Percentiles rank a stretch among this genome's conserved stretches.
Conservation (phyloP, 2,329 filamentous ascomycete genomes). For the Trichoderma arundinaceum region DNA sequence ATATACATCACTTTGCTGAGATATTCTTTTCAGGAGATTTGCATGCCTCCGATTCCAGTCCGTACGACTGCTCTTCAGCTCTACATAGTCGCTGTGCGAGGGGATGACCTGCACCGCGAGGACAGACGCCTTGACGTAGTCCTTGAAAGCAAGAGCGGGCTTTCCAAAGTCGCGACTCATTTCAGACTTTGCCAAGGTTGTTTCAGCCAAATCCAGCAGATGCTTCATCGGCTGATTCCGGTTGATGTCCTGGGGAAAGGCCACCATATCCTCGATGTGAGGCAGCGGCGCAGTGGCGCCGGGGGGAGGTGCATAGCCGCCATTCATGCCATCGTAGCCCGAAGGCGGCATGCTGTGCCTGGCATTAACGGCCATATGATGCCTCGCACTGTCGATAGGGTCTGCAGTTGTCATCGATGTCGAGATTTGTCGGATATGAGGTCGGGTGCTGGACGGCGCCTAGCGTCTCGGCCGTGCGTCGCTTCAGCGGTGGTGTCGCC, state of each 20-base stretch:
- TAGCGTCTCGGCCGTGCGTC: constrained; percentile 18
- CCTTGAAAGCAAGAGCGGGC: constrained; percentile 77
- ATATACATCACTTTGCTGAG: constrained; percentile 55
- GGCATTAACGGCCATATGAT: constrained; percentile 43
- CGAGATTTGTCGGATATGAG: background rate
- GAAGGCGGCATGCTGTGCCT: constrained; percentile 40
- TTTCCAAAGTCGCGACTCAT: constrained; percentile 66
- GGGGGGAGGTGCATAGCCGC: constrained; percentile 37
- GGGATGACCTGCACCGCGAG: constrained; percentile 79
- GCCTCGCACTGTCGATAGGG: constrained; percentile 37
- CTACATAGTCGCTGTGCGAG: constrained; percentile 73
- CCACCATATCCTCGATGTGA: constrained; percentile 61
- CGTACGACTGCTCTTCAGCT: constrained; percentile 61
- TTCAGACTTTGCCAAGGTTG: constrained; percentile 63
- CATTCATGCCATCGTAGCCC: constrained; percentile 40
- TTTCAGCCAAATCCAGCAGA: constrained; percentile 59
- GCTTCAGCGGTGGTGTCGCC: constrained; percentile 7
- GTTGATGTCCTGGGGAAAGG: constrained; percentile 54
- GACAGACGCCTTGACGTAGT: constrained; percentile 82
- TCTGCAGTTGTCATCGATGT: constrained; percentile 30
- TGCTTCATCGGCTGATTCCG: constrained; percentile 57
- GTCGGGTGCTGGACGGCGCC: background rate
- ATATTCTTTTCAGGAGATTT: constrained; percentile 57
- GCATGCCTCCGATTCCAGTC: constrained; percentile 56
- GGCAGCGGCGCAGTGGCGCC: constrained; percentile 48